These are phyloP conservation scores for Paracoccidioides brasiliensis DNA, from an alignment of 2,329 filamentous ascomycete species.

Conservation along the genomic window DNA sequence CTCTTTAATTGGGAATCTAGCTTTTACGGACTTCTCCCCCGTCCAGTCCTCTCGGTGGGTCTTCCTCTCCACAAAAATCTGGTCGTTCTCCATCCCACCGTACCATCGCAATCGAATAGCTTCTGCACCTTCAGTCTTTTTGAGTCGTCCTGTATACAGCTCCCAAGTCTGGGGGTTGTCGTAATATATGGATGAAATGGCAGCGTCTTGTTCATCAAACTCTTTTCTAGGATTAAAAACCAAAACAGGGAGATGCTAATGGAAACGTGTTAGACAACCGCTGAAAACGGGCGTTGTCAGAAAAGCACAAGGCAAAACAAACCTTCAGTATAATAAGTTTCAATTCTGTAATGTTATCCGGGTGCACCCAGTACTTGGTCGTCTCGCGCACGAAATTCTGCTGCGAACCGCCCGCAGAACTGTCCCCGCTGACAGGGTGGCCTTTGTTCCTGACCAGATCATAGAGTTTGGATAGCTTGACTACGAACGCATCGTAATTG, in stretches of 20 bases:
- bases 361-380: constrained; percentile 99
- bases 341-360: constrained; percentile 93
- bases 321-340: constrained; percentile 93
- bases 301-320: constrained; percentile 7
- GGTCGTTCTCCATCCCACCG: constrained; percentile 87
- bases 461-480: constrained; percentile 89
- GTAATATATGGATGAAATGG: constrained; percentile 97
- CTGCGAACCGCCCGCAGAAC: constrained; percentile 77
- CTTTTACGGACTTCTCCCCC: constrained; percentile 96
- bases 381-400: constrained; percentile 95
- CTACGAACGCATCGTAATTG: constrained; percentile 92
- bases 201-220: constrained; percentile 77
- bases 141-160: constrained; percentile 81
- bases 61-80: constrained; percentile 94
- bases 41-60: constrained; percentile 99
- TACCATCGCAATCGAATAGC: constrained; percentile 96
- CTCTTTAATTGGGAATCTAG: constrained; percentile 87
- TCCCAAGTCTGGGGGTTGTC: constrained; percentile 93
- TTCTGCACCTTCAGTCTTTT: constrained; percentile 96
- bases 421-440: constrained; percentile 84
- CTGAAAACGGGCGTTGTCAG: not conserved
- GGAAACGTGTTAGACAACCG: not conserved
- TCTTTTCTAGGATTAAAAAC: constrained; percentile 98
- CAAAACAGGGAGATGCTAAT: constrained; percentile 73
- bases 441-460: constrained; percentile 87